Evolutionary conservation across 2,329 filamentous ascomycete species (phyloP), one percentile per base, ranked within the genome.

Genomic region (Blastomyces percursus): DNA sequence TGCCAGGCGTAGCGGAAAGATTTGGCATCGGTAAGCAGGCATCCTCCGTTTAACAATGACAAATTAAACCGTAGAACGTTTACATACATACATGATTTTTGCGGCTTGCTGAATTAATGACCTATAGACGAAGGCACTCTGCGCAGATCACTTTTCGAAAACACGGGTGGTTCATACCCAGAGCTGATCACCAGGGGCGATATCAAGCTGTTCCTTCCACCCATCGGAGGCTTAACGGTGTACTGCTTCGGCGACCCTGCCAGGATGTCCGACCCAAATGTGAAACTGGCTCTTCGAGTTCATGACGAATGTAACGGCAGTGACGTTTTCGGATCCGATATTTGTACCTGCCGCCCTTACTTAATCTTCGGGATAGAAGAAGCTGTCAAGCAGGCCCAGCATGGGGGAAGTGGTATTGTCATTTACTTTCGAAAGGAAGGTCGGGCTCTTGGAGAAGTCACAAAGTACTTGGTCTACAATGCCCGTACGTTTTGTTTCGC

Each of bases 361-460:
- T 85, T 97, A 63, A 95, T 96, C 71, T 97, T 95, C 73, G 94
- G 94, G 65, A 95, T 99, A 65, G 91, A 96, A 71, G 94, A 99
- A 76, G 94, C 94, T 14, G 93, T 99, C 69, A 96, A 95, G 72
- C 91, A 97, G 77, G 94, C 94, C 12, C 94, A 97, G 74, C 91
- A 89, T 62, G 93, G 93, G 61, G 93, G 93, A 57, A 93, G 88
- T 69, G 93, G 93, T 62, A 91, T 96, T 27, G 94, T 97, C 61
- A 96, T 97, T 73, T 99, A 99, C 75, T 99, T 97, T 84, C 86
- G 94, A 68, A 99, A 99, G 75, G 94, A 99, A 79, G 94, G 94
- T 40, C 85, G 94, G 68, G 94, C 93, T 46, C 80, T 97, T 7
- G 94, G 94, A 61, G 94, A 99, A 75, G 94, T 99, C 38, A 96